Base-by-base conservation (phyloP, 2,329 filamentous ascomycete genomes). In the Aspergillus viridinutans region DNA sequence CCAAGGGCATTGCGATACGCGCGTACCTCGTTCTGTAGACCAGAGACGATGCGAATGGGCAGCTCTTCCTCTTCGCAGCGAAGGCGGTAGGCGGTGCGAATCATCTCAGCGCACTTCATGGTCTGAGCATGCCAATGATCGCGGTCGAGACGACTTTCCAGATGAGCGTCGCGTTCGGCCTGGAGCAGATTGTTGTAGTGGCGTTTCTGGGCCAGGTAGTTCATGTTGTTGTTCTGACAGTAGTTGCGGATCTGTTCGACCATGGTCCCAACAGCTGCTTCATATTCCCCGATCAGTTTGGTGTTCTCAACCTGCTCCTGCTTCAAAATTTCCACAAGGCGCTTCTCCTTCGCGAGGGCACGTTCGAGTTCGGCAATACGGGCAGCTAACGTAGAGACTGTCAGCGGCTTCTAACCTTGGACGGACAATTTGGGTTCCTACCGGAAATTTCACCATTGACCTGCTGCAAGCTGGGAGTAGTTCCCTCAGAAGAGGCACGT, bases 161-260 rank as follows among this genome's bases (percentile, higher is more conserved):
- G 64, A 57, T 81, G 78, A 4, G 77, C 73, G 58, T 81, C 78
- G 45, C 79, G 79, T 61, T 81, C 79, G 9, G 75, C 75, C 58
- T 81, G 78, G 14, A 81, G 71, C 4, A 81, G 72, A 48, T 78
- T 73, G 62, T 80, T 80, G 67, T 80, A 81, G 61, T 79, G 77
- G 45, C 71, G 72, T 59, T 77, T 77, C 60, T 80, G 77, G 4
- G 74, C 67, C 6, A 80, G 71, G 58, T 74, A 79, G 50, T 78
- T 72, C 67, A 75, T 73, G 57, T 80, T 79, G 64, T 78, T 78
- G 66, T 78, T 78, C 59, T 76, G 76, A 64, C 76, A 78, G 62
- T 80, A 80, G 63, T 76, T 77, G 57, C 79, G 78, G 54, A 81
- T 78, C 58, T 80, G 77, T 54, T 81, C 78, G 20, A 80, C 77